Percentiles rank a stretch among this genome's conserved stretches.
Evolutionary conservation across 257 asterid species (phyloP).

Genomic region (Jacaranda mimosifolia): DNA sequence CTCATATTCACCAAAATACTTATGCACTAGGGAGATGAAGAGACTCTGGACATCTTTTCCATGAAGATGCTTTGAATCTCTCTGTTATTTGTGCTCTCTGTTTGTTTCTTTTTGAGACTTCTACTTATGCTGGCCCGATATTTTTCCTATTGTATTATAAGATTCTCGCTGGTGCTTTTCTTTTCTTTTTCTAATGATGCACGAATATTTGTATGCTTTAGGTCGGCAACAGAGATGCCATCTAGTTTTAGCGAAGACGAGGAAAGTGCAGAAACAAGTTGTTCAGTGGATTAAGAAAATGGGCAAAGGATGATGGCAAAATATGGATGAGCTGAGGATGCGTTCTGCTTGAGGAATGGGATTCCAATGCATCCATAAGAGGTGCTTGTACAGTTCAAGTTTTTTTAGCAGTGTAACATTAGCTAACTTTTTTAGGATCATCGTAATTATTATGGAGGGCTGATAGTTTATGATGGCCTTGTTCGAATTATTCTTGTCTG

Average conservation of each 20-base stretch:
- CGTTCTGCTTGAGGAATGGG: background rate
- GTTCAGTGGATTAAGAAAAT: slow-evolving; percentile 54
- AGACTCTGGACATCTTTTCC: too few species aligned
- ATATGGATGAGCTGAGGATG: background rate
- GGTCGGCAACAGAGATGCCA: slow-evolving; percentile 68
- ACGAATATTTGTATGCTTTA: slow-evolving; percentile 30
- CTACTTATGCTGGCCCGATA: background rate
- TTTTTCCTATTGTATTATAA: background rate
- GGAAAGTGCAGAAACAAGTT: slow-evolving; percentile 74
- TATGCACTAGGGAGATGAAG: background rate
- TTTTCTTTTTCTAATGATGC: background rate
- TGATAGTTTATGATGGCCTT: slow-evolving; percentile 19
- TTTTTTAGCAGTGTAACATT: slow-evolving; percentile 29
- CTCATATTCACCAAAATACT: background rate
- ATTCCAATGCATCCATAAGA: slow-evolving; percentile 1
- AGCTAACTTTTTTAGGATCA: slow-evolving; percentile 32
- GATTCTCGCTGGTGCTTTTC: background rate
- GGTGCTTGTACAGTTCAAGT: slow-evolving; percentile 39
- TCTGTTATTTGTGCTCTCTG: background rate
- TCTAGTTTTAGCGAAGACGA: slow-evolving; percentile 74
- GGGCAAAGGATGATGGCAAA: slow-evolving; percentile 2
- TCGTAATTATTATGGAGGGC: background rate
- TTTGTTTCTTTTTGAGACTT: background rate
- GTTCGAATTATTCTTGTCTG: background rate
- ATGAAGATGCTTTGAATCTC: too few species aligned